phyloP scores from a whole-genome alignment of 2,329 filamentous ascomycete genomes.

The Graphilbum fragrans region DNA sequence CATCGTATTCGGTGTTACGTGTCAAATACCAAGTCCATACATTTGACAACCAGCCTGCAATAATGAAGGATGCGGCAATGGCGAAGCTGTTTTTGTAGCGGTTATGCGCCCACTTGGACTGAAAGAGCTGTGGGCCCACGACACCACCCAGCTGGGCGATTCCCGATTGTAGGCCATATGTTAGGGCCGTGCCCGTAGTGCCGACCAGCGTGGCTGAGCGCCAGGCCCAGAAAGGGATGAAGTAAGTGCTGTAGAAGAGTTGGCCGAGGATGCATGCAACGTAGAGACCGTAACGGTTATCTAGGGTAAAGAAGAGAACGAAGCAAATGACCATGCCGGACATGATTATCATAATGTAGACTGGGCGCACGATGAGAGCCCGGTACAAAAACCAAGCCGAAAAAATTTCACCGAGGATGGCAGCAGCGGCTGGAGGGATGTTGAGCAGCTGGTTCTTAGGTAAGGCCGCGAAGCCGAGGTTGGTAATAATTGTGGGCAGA shows the following conservation, averaged over 20 bases:
- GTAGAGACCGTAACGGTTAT: constrained; percentile 26
- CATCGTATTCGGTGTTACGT: constrained; percentile 14
- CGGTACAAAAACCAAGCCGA: constrained; percentile 1
- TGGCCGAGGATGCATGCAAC: constrained; percentile 29
- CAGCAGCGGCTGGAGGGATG: not conserved
- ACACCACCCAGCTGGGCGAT: constrained; percentile 32
- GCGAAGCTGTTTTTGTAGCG: constrained; percentile 15
- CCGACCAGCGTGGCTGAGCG: constrained; percentile 27
- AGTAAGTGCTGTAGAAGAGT: constrained; percentile 28
- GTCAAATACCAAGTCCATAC: constrained; percentile 16
- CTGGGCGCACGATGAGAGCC: constrained; percentile 1
- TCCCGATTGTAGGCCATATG: constrained; percentile 27
- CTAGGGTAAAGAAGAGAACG: constrained; percentile 23
- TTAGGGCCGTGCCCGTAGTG: constrained; percentile 30
- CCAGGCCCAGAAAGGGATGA: constrained; percentile 34
- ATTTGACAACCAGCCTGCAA: constrained; percentile 14
- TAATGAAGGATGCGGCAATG: constrained; percentile 12
- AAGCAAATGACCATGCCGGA: constrained; percentile 21
- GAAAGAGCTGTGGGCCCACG: constrained; percentile 15
- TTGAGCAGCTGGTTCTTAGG: constrained; percentile 20
- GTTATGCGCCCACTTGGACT: constrained; percentile 26
- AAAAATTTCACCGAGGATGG: constrained; percentile 1
- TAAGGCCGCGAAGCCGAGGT: constrained; percentile 26
- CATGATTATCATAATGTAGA: constrained; percentile 3
- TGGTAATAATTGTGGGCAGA: constrained; percentile 27